Percentiles rank a stretch among this genome's conserved stretches.
phyloP scores from a whole-genome alignment of 2,329 filamentous ascomycete genomes.

The Coniochaeta prunicola region DNA sequence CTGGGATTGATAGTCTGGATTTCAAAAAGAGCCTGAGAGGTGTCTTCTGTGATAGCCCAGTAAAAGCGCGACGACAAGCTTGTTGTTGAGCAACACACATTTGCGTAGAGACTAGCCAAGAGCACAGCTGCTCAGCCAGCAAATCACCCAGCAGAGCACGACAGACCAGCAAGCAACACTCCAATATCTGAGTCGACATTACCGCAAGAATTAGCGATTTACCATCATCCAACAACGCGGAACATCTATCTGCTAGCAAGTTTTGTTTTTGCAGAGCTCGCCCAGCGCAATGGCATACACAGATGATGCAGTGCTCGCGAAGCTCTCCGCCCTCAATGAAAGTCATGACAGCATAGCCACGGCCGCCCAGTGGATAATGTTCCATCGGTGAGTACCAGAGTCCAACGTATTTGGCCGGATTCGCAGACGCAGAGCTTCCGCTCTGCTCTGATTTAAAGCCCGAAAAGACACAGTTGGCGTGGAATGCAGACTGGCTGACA shows the following conservation, averaged over 20 bases:
- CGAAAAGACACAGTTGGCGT: neutral
- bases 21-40: neutral
- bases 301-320: conserved; percentile 90
- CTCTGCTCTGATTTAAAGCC: neutral
- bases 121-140: neutral
- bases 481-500: neutral
- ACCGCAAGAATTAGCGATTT: neutral
- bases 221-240: neutral
- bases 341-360: conserved; percentile 95
- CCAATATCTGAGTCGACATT: conserved; percentile 1
- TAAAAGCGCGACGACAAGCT: neutral
- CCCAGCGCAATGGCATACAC: conserved; percentile 74
- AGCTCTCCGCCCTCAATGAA: conserved; percentile 92
- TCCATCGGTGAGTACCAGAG: conserved; percentile 66
- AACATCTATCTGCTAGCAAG: neutral
- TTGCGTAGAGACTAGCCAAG: neutral
- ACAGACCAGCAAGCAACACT: neutral
- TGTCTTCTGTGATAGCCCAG: neutral
- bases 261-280: neutral
- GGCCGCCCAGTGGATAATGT: conserved; percentile 99
- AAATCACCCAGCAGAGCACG: neutral
- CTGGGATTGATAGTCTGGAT: neutral
- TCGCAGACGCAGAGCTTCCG: neutral
- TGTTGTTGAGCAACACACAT: neutral
- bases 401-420: conserved; percentile 4